phyloP scores from a whole-genome alignment of 768 basidiomycete genomes.

The Pleurotus sapidus region DNA sequence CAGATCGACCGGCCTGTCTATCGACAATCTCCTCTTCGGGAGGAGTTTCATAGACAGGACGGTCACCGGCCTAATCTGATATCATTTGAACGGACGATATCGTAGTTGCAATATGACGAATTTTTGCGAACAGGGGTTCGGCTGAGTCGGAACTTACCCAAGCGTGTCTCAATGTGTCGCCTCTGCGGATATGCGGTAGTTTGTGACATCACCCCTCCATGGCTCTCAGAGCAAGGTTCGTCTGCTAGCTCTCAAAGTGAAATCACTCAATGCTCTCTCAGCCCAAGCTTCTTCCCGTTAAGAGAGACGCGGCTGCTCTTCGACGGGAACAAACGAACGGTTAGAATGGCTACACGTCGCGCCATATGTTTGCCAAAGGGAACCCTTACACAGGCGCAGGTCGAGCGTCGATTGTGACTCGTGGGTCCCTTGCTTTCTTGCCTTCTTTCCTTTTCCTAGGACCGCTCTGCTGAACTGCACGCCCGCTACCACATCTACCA shows the following conservation, averaged over 20 bases:
- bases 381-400: neutral
- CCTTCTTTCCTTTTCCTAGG: no score
- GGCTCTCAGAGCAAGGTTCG: neutral
- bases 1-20: no score
- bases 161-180: no score
- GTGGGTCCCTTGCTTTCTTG: neutral
- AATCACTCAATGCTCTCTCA: no score
- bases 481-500: neutral
- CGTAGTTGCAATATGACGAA: no score
- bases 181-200: no score
- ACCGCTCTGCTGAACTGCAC: neutral
- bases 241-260: neutral
- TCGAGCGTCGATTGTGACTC: neutral
- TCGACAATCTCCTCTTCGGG: no score
- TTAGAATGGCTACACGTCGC: neutral
- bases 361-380: neutral
- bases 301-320: no score
- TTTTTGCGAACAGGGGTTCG: no score
- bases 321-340: neutral
- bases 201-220: neutral
- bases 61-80: no score
- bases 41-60: no score
- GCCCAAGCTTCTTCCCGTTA: neutral
- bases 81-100: conserved; percentile 66
- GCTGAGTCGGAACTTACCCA: no score